These are phyloP conservation scores for Dipodascus albidus DNA, from an alignment of 805 yeast genomes.

Conservation along the genomic window DNA sequence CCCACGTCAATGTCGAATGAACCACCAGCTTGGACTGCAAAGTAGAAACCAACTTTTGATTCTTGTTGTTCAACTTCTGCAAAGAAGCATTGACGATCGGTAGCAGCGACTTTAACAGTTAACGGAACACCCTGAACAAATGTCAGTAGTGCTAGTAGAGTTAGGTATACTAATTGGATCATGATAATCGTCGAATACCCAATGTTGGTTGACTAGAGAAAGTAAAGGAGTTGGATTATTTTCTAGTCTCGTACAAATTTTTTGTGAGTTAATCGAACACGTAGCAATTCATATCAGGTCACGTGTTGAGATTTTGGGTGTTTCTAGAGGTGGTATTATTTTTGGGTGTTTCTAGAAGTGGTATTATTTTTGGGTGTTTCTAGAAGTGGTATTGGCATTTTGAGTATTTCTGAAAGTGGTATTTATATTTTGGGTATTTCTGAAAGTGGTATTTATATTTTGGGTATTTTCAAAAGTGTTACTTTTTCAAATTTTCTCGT, in stretches of 20 bases:
- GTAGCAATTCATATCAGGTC: neutral
- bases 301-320: no score
- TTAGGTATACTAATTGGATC: neutral
- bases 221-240: neutral
- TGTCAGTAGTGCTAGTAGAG: neutral
- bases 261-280: neutral
- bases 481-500: no score
- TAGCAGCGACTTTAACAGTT: slow-evolving; percentile 66
- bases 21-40: slow-evolving; percentile 77
- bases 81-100: slow-evolving; percentile 62
- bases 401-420: no score
- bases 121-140: slow-evolving; percentile 32
- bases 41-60: slow-evolving; percentile 59
- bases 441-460: no score
- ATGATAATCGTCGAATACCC: neutral
- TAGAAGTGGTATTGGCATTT: no score
- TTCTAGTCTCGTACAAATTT: neutral
- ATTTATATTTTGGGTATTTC: no score
- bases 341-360: no score
- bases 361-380: no score
- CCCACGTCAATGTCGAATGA: slow-evolving; percentile 67
- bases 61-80: slow-evolving; percentile 49
- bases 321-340: no score
- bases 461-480: no score
- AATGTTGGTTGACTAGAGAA: neutral